Evolutionary conservation across 2,329 filamentous ascomycete species (phyloP), one percentile per base, ranked within the genome.

Genomic region (Cordyceps fumosorosea): DNA sequence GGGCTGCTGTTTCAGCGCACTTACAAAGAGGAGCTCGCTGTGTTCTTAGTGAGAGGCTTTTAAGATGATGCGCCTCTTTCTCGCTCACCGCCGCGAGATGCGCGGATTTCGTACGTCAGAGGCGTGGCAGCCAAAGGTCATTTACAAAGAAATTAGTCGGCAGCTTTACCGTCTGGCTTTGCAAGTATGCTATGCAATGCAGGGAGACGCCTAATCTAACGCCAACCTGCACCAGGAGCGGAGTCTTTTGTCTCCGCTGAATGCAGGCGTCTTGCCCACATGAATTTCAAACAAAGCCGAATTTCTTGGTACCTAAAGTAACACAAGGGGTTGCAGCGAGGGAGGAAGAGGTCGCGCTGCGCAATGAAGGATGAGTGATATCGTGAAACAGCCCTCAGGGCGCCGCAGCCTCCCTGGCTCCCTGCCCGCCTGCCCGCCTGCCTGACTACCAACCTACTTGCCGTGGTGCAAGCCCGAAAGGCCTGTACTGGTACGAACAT

Each of bases 271-370:
- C 20, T 29, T 18, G 57, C 16, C 24, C 37, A 37, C 34, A 53
- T 52, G 47, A 34, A 48, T 34, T 53, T 18, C n/a, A 14, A 7
- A 40, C 10, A 24, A 56, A 10, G 29, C 56, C 29, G 50, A 50
- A 42, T 37, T 11, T 26, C 3, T 50, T 8, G 45, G 57, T 60
- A 40, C 57, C 57, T 48, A 60, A 60, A 53, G 57, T 42, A 45
- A 45, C 57, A 53, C 48, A 34, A 29, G 34, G 34, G 14, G 12
- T 18, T 44, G 40, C 14, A 44, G 29, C 29, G 29, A 29, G 29
- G 29, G 29, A 44, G 16, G 14, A 32, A 24, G 14, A 24, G 20
- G 22, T 20, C n/a, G 18, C 14, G 53, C 42, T 20, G 37, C 16
- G 22, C 22, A 29, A 26, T 5, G 34, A 16, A 48, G 14, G 37